Conservation (phyloP, 495 filamentous ascomycete genomes). For the Aspergillus indologenus region DNA sequence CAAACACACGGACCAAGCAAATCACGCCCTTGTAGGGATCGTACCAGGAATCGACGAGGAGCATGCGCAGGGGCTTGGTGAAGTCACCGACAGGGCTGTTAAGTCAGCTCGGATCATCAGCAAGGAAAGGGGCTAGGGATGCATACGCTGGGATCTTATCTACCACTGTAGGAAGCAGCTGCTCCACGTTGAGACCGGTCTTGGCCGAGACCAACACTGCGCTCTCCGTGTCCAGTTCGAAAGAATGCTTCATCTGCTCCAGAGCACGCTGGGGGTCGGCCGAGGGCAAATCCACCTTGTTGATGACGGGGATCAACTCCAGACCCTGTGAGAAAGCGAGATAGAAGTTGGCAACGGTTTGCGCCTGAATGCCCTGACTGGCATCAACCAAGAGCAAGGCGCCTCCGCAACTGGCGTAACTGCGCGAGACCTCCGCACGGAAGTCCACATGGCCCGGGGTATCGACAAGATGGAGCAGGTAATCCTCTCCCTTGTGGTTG, state of each 20-base stretch:
- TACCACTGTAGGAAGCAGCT: conserved; percentile 78
- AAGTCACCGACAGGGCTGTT: conserved; percentile 66
- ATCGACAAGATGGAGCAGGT: conserved; percentile 91
- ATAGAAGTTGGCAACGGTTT: conserved; percentile 98
- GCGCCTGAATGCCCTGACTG: conserved; percentile 86
- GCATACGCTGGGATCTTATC: conserved; percentile 72
- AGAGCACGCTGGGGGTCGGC: conserved; percentile 82
- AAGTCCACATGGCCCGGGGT: conserved; percentile 98
- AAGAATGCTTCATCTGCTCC: conserved; percentile 77
- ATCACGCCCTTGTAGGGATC: conserved; percentile 93
- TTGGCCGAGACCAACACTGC: conserved; percentile 91
- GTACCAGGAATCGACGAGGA: conserved; percentile 98
- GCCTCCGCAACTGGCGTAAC: conserved; percentile 92
- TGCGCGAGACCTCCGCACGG: conserved; percentile 88
- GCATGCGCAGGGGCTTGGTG: conserved; percentile 68
- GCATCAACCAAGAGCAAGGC: conserved; percentile 91
- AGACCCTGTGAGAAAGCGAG: conserved; percentile 90
- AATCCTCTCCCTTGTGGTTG: conserved; percentile 78
- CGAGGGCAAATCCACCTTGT: conserved; percentile 90
- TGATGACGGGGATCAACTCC: conserved; percentile 83
- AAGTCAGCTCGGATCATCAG: conserved; percentile 17
- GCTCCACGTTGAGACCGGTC: conserved; percentile 81
- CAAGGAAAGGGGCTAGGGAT: background rate
- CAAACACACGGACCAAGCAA: conserved; percentile 85
- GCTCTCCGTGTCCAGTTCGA: conserved; percentile 79